These are phyloP conservation scores for Ocimum tenuiflorum DNA, from an alignment of 257 asterid species.

Conservation along the genomic window DNA sequence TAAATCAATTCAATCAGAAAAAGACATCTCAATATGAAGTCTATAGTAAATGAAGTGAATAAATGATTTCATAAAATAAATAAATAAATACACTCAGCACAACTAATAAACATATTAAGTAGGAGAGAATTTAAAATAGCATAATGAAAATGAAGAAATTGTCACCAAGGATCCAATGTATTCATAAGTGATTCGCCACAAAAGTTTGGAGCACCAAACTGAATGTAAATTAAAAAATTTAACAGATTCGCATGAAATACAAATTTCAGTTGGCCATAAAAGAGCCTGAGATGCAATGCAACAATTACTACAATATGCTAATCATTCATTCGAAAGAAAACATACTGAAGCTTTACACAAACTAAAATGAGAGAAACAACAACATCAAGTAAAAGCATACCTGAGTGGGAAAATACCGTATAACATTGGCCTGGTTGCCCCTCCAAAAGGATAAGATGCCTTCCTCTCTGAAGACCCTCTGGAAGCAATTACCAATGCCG, in stretches of 20 bases:
- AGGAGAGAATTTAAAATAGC: background rate
- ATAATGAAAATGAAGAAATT: constrained; percentile 1
- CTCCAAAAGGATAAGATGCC: constrained; percentile 83
- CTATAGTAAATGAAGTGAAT: too few relatives aligned
- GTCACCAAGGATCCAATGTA: background rate
- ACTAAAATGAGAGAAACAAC: background rate
- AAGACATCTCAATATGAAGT: too few relatives aligned
- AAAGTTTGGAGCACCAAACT: background rate
- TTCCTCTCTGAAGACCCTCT: constrained; percentile 64
- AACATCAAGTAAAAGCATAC: constrained; percentile 24
- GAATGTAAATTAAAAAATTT: background rate
- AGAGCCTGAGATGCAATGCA: background rate
- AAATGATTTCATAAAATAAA: background rate
- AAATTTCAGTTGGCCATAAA: background rate
- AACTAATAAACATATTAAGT: background rate
- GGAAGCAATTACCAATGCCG: constrained; percentile 67
- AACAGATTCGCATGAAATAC: background rate
- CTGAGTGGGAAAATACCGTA: constrained; percentile 97
- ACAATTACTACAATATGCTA: background rate
- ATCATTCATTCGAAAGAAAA: background rate
- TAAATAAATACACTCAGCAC: background rate
- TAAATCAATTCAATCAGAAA: too few relatives aligned
- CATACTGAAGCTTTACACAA: background rate
- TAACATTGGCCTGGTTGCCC: constrained; percentile 93
- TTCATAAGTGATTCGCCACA: background rate